Evolutionary conservation across 2,329 filamentous ascomycete species (phyloP), one percentile per base, ranked within the genome.

Genomic region (Monosporascus cannonballus): DNA sequence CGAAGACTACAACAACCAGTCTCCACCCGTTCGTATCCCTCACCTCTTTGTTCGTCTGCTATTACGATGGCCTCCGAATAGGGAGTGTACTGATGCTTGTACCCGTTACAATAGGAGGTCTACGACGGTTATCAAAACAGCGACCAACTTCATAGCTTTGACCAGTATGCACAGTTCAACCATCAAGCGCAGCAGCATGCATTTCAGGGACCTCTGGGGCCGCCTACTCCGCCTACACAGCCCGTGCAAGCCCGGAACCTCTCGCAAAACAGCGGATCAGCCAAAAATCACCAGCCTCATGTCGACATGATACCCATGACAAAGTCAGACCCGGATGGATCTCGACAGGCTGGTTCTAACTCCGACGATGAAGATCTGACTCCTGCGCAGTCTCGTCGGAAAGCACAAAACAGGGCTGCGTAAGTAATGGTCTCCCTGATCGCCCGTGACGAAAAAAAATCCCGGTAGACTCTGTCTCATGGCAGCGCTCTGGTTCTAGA

Each of bases 331-430:
- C 61, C 66, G 9, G 68, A 68, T 18, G 52, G 61, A 37, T 73
- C 72, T 37, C 72, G 74, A 36, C 55, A 56, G 61, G 62, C 63
- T 24, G 77, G 73, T 18, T 77, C 75, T 18, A 80, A 80, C 62
- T 82, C 81, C 38, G 80, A 82, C 11, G 80, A 76, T 17, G 80
- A 79, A 46, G 71, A 76, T 49, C 51, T 81, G 63, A 83, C 78
- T 22, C 80, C 80, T 0, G 79, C 79, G 6, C 79, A 83, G 62
- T 80, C 77, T 11, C 73, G 78, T 61, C 75, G 81, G 55, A 84
- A 84, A 64, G 80, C 79, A 45, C 81, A 84, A 67, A 84, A 84
- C 57, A 73, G 81, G 60, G 79, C 80, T 59, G 81, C 81, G 81
- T 84, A 74, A 59, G 80, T 80, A 27, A 48, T 38, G 37, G n/a